Base-by-base conservation (phyloP, 1,139 yeast species). In the Sugiyamaella castrensis region DNA sequence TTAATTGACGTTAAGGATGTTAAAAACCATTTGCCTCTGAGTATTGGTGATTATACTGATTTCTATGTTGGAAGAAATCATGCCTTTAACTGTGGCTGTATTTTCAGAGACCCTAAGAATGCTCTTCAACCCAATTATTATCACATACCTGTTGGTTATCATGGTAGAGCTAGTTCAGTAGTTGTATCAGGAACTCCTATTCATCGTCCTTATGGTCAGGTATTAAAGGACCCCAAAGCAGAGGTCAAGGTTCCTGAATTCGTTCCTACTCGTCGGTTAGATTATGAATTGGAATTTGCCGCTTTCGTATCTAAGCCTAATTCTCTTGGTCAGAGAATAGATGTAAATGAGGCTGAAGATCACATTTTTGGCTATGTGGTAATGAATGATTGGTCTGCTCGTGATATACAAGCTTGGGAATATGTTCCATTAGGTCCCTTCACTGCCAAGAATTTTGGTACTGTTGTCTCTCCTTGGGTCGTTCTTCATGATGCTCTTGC, bases 321-420 rank as follows among this genome's bases (percentile, higher is more conserved):
- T 47, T 35, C 44, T 6, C 52, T 61, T 31, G 63, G 63, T 8
- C 44, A 47, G n/a, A 37, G 56, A 30, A 43, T 58, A 24, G 37
- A 39, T n/a, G 57, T 61, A 27, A 50, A 57, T 37, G 54, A 57
- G 2, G 64, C 65, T 4, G 52, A 52, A 12, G 50, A 58, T 9
- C 53, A 58, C 43, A 59, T 61, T n/a, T 61, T 61, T 44, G 65
- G 65, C 3, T 61, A 54, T 36, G 65, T 61, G 12, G 26, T 61
- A 35, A 54, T 61, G 62, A 61, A 61, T 45, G 65, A 61, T 44
- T 59, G 64, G 64, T 55, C 59, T 33, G 52, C 65, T 4, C 48
- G 65, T 15, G 65, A 61, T 38, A 44, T 61, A 29, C 65, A 61
- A 40, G 60, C 61, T 1, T 61, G 64, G 63, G 65, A 61, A 38